phyloP scores from a whole-genome alignment of 2,329 filamentous ascomycete species.

The Fusarium annulatum region DNA sequence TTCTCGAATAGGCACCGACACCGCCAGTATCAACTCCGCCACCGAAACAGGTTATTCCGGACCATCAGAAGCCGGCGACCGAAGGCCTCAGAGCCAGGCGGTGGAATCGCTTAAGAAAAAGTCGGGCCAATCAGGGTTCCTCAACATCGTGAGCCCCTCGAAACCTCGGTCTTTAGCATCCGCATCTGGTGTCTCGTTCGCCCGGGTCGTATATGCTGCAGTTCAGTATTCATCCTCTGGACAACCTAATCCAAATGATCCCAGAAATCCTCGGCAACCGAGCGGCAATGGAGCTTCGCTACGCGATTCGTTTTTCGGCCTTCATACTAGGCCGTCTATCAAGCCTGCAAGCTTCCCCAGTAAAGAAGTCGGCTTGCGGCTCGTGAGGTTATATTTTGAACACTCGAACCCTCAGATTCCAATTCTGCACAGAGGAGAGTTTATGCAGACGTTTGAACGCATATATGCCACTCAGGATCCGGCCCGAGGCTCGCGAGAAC shows the following conservation, averaged over 20 bases:
- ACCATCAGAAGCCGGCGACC: constrained; percentile 47
- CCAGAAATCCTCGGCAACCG: constrained; percentile 37
- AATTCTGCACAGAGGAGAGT: constrained; percentile 88
- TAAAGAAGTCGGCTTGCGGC: constrained; percentile 74
- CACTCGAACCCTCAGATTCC: constrained; percentile 97
- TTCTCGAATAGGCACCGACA: constrained; percentile 60
- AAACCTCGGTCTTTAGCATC: constrained; percentile 86
- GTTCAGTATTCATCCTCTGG: constrained; percentile 78
- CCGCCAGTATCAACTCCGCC: constrained; percentile 46
- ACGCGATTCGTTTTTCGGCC: constrained; percentile 96
- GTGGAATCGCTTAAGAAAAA: constrained; percentile 53
- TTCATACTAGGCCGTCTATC: constrained; percentile 90
- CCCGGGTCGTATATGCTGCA: constrained; percentile 91
- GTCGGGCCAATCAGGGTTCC: constrained; percentile 61
- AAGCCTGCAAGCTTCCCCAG: constrained; percentile 87
- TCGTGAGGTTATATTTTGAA: constrained; percentile 91
- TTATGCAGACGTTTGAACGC: constrained; percentile 86
- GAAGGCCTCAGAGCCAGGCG: constrained; percentile 47
- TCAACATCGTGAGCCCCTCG: constrained; percentile 80
- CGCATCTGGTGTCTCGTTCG: constrained; percentile 92
- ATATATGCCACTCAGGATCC: constrained; percentile 78
- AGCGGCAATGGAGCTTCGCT: constrained; percentile 75
- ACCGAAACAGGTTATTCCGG: constrained; percentile 50
- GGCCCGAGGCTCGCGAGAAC: constrained; percentile 77
- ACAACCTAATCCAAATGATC: constrained; percentile 61